Percentiles rank a stretch among this genome's conserved stretches.
Conservation (phyloP, 1,284 basidiomycete genomes). For the Rhodotorula sp. region DNA sequence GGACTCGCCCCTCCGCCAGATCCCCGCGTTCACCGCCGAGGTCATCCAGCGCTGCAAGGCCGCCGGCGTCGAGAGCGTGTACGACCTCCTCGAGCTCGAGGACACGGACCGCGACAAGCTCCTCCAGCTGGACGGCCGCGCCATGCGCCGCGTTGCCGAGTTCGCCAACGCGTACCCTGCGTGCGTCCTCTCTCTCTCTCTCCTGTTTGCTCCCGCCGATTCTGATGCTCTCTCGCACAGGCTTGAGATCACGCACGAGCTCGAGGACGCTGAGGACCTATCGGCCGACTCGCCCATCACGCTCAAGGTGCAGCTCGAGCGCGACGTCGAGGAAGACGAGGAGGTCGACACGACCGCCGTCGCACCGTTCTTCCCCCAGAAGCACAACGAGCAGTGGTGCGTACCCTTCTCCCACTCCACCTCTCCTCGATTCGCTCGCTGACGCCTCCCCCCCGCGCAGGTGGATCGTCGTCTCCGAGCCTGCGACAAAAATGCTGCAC, state of each 20-base stretch:
- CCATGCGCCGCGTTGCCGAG: slow-evolving; percentile 87
- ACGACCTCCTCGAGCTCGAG: slow-evolving; percentile 97
- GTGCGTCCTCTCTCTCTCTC: neutral
- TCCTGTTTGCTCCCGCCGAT: neutral
- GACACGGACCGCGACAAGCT: slow-evolving; percentile 75
- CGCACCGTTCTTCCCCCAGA: slow-evolving; percentile 85
- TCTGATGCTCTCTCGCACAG: neutral
- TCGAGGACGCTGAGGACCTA: slow-evolving; percentile 76
- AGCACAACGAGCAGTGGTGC: slow-evolving; percentile 93
- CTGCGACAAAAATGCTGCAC: slow-evolving; percentile 58
- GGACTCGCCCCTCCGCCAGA: slow-evolving; percentile 89
- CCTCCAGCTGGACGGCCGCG: slow-evolving; percentile 76
- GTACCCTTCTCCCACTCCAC: slow-evolving; percentile 52
- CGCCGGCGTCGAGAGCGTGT: slow-evolving; percentile 78
- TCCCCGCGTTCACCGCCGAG: slow-evolving; percentile 90
- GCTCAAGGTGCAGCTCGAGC: slow-evolving; percentile 74
- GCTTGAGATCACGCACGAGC: slow-evolving; percentile 79
- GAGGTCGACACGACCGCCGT: slow-evolving; percentile 75
- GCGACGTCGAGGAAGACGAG: slow-evolving; percentile 78
- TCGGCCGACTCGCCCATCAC: slow-evolving; percentile 79
- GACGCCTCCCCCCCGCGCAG: neutral
- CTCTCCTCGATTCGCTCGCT: neutral
- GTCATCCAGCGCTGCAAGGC: slow-evolving; percentile 83
- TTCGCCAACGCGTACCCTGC: slow-evolving; percentile 94
- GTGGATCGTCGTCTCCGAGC: slow-evolving; percentile 5